phyloP scores from a whole-genome alignment of 805 yeast species.

The Komagataella populi region DNA sequence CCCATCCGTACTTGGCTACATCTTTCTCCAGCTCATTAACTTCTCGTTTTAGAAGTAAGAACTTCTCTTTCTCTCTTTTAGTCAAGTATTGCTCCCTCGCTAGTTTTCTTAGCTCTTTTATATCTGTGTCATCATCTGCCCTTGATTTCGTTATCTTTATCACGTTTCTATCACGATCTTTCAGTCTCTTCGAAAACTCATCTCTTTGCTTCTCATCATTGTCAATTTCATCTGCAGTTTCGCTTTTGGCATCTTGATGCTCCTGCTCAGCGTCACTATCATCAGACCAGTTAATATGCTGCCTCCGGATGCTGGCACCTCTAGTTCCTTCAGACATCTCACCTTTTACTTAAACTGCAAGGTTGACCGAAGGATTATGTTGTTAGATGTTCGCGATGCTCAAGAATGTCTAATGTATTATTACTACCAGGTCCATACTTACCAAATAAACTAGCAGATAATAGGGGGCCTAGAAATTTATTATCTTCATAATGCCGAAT shows the following conservation, averaged over 20 bases:
- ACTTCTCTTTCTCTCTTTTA: conserved; percentile 33
- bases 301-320: not conserved
- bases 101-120: conserved; percentile 21
- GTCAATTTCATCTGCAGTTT: not conserved
- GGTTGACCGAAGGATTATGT: not conserved
- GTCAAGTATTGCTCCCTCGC: conserved; percentile 36
- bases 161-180: not conserved
- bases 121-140: conserved; percentile 4
- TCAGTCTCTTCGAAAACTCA: not conserved
- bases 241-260: not conserved
- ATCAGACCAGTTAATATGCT: not conserved
- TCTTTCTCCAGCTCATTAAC: conserved; percentile 34
- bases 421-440: not conserved
- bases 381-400: not conserved
- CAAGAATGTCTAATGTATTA: not conserved
- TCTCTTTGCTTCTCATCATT: not conserved
- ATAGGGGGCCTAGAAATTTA: conserved; percentile 26
- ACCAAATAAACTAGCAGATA: not conserved
- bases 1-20: conserved; percentile 39
- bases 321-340: not conserved
- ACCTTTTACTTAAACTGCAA: not conserved
- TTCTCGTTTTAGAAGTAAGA: conserved; percentile 29
- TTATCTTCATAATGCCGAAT: conserved; percentile 49
- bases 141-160: not conserved
- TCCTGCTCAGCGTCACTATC: not conserved